Evolutionary conservation across 192 early-diverging fungal genomes (phyloP).

Genomic region (Rhizophagus clarus): DNA sequence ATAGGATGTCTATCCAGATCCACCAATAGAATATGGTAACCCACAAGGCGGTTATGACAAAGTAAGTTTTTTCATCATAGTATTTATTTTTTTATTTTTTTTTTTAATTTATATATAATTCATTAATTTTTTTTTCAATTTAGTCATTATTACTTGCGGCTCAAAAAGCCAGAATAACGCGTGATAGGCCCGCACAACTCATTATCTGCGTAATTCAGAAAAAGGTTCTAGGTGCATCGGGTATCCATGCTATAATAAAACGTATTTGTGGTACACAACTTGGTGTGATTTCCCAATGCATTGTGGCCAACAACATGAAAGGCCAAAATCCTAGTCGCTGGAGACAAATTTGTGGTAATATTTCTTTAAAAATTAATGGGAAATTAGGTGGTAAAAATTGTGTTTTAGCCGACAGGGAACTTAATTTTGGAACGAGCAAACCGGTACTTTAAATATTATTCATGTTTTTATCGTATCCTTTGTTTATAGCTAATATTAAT

Average conservation of each 20-base stretch:
- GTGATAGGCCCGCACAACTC: conserved; percentile 72
- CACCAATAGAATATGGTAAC: conserved; percentile 52
- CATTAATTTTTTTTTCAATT: background rate
- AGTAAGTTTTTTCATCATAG: conserved; percentile 51
- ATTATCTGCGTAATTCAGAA: conserved; percentile 81
- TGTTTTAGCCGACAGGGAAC: conserved; percentile 43
- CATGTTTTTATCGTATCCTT: conserved; percentile 49
- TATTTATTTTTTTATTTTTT: no score
- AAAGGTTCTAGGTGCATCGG: conserved; percentile 74
- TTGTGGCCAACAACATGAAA: conserved; percentile 55
- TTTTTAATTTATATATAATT: conserved; percentile 28
- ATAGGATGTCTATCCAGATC: conserved; percentile 45
- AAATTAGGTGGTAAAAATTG: conserved; percentile 83
- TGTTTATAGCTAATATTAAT: no score
- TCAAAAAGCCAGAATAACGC: conserved; percentile 64
- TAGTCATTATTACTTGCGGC: conserved; percentile 63
- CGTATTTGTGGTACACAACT: conserved; percentile 84
- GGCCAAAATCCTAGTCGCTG: background rate
- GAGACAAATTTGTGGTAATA: conserved; percentile 85
- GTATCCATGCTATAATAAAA: conserved; percentile 86
- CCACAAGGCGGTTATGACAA: conserved; percentile 69
- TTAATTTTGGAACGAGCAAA: conserved; percentile 49
- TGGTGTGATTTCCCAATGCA: conserved; percentile 83
- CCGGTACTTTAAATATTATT: conserved; percentile 49
- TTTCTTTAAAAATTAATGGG: conserved; percentile 88